Evolutionary conservation across 2,329 filamentous ascomycete genomes (phyloP).

Genomic region (Verticillium nubilum): DNA sequence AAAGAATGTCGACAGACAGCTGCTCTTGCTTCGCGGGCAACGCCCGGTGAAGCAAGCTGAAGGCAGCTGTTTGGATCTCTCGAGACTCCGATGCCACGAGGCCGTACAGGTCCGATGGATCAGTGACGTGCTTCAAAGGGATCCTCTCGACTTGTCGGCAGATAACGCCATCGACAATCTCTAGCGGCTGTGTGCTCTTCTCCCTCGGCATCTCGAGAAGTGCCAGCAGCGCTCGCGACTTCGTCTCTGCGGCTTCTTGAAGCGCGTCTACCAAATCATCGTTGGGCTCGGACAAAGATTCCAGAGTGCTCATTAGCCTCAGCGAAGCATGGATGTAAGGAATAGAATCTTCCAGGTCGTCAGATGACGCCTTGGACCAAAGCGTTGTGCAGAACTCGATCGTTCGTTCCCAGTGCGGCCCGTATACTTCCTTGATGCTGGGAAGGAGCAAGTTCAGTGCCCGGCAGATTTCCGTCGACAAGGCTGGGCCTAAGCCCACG

Average conservation of each 20-base stretch:
- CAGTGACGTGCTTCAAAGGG: constrained; percentile 54
- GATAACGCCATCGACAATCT: constrained; percentile 71
- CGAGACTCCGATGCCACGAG: constrained; percentile 71
- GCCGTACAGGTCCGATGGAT: constrained; percentile 65
- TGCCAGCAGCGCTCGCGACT: constrained; percentile 54
- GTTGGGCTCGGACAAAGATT: constrained; percentile 65
- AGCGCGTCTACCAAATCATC: constrained; percentile 80
- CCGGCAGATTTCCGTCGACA: constrained; percentile 49
- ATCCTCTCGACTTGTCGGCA: constrained; percentile 63
- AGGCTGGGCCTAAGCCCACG: constrained; percentile 33
- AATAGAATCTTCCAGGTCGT: constrained; percentile 41
- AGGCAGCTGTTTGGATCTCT: constrained; percentile 74
- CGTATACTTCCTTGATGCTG: constrained; percentile 75
- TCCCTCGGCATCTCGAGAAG: constrained; percentile 52
- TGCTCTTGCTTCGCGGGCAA: constrained; percentile 76
- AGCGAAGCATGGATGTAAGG: constrained; percentile 68
- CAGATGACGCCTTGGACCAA: constrained; percentile 45
- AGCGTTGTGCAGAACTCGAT: constrained; percentile 53
- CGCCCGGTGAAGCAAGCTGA: constrained; percentile 72
- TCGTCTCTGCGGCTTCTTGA: constrained; percentile 49
- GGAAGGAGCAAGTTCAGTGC: constrained; percentile 60
- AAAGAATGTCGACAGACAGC: constrained; percentile 68
- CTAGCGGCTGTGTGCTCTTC: constrained; percentile 55
- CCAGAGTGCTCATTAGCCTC: constrained; percentile 61
- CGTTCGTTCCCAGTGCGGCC: constrained; percentile 73